Percentiles rank a stretch among this genome's conserved stretches.
Conservation (phyloP, 495 filamentous ascomycete species). For the Daldinia decipiens region DNA sequence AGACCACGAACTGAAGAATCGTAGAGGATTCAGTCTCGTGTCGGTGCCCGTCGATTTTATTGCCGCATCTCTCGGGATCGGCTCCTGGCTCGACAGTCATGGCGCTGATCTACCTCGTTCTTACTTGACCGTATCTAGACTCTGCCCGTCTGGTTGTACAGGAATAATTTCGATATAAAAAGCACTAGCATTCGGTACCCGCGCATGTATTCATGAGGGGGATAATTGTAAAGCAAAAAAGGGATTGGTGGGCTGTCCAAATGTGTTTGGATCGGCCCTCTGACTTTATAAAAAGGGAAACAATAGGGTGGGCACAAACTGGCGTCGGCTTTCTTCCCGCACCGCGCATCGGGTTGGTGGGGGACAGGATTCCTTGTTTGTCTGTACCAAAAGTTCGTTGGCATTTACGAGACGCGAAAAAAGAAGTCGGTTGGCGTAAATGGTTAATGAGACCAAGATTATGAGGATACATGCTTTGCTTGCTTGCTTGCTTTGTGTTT, state of each 20-base stretch:
- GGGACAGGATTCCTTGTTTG: constrained; percentile 37
- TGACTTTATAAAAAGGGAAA: constrained; percentile 14
- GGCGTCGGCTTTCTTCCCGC: constrained; percentile 41
- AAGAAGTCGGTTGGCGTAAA: constrained; percentile 23
- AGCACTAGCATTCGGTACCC: constrained; percentile 6
- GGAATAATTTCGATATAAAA: constrained; percentile 16
- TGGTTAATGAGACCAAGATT: constrained; percentile 30
- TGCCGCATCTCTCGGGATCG: constrained; percentile 38
- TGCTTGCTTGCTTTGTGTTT: not conserved
- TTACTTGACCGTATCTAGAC: constrained; percentile 11
- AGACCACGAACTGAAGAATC: constrained; percentile 50
- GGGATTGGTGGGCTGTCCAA: constrained; percentile 11
- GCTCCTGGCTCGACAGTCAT: constrained; percentile 33
- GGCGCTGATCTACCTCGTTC: constrained; percentile 27
- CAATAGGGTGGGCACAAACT: constrained; percentile 31
- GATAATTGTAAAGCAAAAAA: constrained; percentile 22
- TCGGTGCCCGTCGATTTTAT: constrained; percentile 29
- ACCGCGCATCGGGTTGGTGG: constrained; percentile 27
- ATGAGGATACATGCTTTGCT: constrained; percentile 6
- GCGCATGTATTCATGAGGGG: constrained; percentile 23
- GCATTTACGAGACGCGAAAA: constrained; percentile 45
- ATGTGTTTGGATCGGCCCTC: constrained; percentile 16
- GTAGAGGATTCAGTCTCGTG: constrained; percentile 49
- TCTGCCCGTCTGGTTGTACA: constrained; percentile 16
- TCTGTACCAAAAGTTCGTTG: constrained; percentile 44